Evolutionary conservation across 2,329 filamentous ascomycete species (phyloP), one percentile per base, ranked within the genome.

Genomic region (Pseudodiploospora longispora): DNA sequence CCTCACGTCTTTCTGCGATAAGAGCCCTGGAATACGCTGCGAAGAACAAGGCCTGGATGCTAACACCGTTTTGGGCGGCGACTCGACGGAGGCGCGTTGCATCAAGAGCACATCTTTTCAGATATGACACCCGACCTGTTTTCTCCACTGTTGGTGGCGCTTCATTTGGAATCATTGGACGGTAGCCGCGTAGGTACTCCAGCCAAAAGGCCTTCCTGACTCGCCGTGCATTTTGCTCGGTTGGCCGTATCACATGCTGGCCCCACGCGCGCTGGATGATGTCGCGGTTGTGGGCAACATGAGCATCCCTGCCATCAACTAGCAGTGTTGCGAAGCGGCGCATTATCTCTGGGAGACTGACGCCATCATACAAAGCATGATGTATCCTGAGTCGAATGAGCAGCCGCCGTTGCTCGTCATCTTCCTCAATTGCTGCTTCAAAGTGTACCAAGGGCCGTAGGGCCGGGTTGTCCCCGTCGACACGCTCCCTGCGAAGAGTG

Each of bases 351-450:
- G 82, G 77, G 4, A 96, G 68, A 54, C 86, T 93, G 47, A 94
- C 73, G 5, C 83, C 89, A 59, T 96, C 91, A 57, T 96, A 97
- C 0, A 96, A 70, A 0, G 86, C 85, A 59, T 97, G 90, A 50
- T 95, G 89, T 4, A 96, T 82, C 28, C 70, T 70, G 5, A 88
- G 68, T 2, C 74, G 64, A 4, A 80, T 43, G 0, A 50, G 35
- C 53, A 51, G 47, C 0, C 52, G 49, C 5, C 38, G 42, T 10
- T 28, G 33, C 3, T 3, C 3, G 7, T 12, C 10, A 4, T 12
- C 30, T 10, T 46, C 29, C 32, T 27, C 32, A 6, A 6, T 4
- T 30, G 19, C 9, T 4, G 30, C 19, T 19, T 19, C 19, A 19
- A 67, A 39, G 4, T 50, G 46, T 3, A 58, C 49, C 36, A 64